These are phyloP conservation scores for Avena insularis DNA, from an alignment of 176 grass and related monocot species.

Conservation along the genomic window DNA sequence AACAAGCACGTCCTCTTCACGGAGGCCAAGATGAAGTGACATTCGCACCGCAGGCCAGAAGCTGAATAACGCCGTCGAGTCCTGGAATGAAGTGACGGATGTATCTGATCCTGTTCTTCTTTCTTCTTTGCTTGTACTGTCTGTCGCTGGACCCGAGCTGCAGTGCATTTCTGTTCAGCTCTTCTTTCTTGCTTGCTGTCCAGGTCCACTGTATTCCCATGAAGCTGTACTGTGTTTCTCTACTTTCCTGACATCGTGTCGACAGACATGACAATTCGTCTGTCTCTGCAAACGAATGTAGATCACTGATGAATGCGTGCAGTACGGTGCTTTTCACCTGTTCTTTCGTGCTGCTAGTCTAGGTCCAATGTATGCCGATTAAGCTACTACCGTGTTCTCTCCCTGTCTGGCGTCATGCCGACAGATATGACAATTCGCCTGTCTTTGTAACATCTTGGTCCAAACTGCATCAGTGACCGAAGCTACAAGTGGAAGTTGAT, in stretches of 20 bases:
- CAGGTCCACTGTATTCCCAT: neutral
- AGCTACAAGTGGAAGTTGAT: neutral
- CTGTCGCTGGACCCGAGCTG: neutral
- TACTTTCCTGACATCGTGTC: too few species aligned
- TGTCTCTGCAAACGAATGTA: too few species aligned
- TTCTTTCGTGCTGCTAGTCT: neutral
- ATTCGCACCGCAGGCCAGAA: neutral
- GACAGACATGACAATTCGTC: too few species aligned
- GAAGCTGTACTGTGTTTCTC: neutral
- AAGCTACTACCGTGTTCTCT: too few species aligned
- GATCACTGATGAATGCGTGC: neutral
- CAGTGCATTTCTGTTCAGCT: neutral
- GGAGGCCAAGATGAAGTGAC: constrained; percentile 76
- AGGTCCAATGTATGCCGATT: neutral
- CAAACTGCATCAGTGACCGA: neutral
- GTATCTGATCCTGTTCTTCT: neutral
- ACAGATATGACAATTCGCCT: constrained; percentile 10
- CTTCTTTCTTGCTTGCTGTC: neutral
- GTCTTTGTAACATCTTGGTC: constrained; percentile 13
- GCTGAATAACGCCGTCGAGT: neutral
- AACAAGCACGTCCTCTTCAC: constrained; percentile 81
- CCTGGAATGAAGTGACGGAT: neutral
- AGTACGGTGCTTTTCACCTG: neutral
- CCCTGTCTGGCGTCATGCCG: neutral
- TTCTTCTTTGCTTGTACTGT: neutral